A percentile compares a stretch with the other conserved stretches of the same genome.
Evolutionary conservation across 2,329 filamentous ascomycete species (phyloP).

Genomic region (Aspergillaceae sp.): DNA sequence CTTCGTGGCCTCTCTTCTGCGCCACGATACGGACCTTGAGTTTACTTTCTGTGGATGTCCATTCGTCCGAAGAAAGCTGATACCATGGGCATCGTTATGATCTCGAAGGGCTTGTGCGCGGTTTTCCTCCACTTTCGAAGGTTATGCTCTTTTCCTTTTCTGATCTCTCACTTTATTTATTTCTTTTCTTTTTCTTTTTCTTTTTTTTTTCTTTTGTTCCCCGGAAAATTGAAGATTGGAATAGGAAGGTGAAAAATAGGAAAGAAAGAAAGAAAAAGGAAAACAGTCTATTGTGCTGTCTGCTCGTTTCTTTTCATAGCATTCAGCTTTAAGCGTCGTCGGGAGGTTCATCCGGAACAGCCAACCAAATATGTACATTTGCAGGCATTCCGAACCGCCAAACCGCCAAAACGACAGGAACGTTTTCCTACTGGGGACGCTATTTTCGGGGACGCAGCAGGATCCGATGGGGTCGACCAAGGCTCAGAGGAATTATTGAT

Average conservation of each 20-base stretch:
- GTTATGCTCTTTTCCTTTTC: neutral
- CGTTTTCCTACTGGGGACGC: neutral
- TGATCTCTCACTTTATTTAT: neutral
- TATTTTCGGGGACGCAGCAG: neutral
- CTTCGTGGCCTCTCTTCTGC: neutral
- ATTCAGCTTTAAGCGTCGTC: neutral
- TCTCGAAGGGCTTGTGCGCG: neutral
- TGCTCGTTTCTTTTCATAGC: too few species aligned
- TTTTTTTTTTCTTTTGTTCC: too few species aligned
- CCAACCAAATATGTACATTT: constrained; percentile 8
- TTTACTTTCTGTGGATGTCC: neutral
- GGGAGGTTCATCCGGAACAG: constrained; percentile 8
- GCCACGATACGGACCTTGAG: neutral
- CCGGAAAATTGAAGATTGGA: too few species aligned
- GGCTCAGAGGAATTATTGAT: constrained; percentile 21
- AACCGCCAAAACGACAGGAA: constrained; percentile 8
- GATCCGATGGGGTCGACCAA: neutral
- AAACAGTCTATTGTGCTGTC: too few species aligned
- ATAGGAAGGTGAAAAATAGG: too few species aligned
- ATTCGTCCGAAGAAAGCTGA: neutral
- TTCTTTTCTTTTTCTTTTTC: neutral
- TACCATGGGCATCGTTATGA: neutral
- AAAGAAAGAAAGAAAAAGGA: too few species aligned
- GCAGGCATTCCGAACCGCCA: neutral
- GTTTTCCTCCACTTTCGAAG: neutral